phyloP scores from a whole-genome alignment of 208 protist species.

The Sergeia podlipaevii region DNA sequence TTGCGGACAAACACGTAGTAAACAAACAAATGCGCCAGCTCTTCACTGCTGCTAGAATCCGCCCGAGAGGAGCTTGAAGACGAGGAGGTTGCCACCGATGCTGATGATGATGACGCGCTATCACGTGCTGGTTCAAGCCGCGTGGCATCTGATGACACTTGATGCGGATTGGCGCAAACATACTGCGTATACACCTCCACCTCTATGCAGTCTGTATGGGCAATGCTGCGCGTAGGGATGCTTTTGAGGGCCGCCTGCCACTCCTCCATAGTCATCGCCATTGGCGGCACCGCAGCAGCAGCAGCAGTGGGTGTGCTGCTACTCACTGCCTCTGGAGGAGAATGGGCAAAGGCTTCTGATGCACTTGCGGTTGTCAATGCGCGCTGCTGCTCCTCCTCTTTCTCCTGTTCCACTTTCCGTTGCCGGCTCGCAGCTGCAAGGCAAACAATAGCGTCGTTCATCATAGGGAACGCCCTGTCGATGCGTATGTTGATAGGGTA shows the following conservation, averaged over 20 bases:
- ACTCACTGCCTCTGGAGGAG: background rate
- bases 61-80: no score
- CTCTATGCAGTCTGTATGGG: conserved; percentile 68
- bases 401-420: background rate
- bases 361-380: background rate
- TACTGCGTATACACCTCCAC: conserved; percentile 73
- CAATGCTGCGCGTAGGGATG: conserved; percentile 53
- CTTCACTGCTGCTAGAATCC: background rate
- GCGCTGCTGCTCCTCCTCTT: background rate
- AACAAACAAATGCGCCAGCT: conserved; percentile 49
- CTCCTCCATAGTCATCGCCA: conserved; percentile 20
- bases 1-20: conserved; percentile 84
- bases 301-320: background rate
- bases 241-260: conserved; percentile 19
- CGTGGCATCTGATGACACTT: background rate
- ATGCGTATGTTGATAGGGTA: conserved; percentile 54
- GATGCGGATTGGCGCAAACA: conserved; percentile 42
- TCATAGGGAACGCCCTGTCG: conserved; percentile 51
- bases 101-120: no score
- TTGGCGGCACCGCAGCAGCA: background rate
- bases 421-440: conserved; percentile 36
- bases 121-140: no score
- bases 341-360: background rate
- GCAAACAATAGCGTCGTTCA: conserved; percentile 67
- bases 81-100: no score